phyloP scores from a whole-genome alignment of 2,329 filamentous ascomycete species.

The Diaporthe sp. region DNA sequence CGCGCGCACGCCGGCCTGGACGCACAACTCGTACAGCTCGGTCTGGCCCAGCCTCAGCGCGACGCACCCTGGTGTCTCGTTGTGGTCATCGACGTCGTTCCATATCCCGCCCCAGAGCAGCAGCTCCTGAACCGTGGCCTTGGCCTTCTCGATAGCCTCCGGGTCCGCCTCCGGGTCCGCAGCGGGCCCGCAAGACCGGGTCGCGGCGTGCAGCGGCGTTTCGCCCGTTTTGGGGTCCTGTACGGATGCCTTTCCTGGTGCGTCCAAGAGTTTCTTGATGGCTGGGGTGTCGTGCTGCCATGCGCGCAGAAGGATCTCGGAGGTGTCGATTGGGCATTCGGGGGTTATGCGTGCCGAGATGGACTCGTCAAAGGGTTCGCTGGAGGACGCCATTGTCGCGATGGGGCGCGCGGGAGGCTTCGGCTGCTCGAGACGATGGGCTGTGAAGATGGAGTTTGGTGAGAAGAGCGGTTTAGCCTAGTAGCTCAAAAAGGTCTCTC shows the following conservation, averaged over 20 bases:
- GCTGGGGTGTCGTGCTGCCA: conserved; percentile 73
- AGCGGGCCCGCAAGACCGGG: conserved; percentile 76
- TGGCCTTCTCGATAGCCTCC: conserved; percentile 68
- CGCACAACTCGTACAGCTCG: conserved; percentile 83
- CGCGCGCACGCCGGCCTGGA: conserved; percentile 90
- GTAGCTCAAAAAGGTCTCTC: background rate
- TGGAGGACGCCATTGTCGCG: conserved; percentile 37
- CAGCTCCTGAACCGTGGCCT: conserved; percentile 79
- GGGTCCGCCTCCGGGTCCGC: conserved; percentile 44
- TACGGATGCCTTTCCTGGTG: conserved; percentile 75
- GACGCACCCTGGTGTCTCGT: conserved; percentile 93
- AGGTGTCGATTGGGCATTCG: conserved; percentile 64
- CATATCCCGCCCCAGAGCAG: conserved; percentile 93
- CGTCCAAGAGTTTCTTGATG: conserved; percentile 78
- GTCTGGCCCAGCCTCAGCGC: conserved; percentile 78
- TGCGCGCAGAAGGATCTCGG: conserved; percentile 66
- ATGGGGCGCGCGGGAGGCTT: background rate
- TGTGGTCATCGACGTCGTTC: conserved; percentile 90
- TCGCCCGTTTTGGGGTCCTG: conserved; percentile 89
- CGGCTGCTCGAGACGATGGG: background rate
- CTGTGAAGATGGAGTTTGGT: background rate
- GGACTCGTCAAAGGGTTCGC: conserved; percentile 59
- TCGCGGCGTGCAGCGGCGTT: conserved; percentile 90
- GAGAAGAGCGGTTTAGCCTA: background rate
- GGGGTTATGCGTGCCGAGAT: conserved; percentile 66